Conservation (phyloP, 306 rosid species). For the Trifolium repens region DNA sequence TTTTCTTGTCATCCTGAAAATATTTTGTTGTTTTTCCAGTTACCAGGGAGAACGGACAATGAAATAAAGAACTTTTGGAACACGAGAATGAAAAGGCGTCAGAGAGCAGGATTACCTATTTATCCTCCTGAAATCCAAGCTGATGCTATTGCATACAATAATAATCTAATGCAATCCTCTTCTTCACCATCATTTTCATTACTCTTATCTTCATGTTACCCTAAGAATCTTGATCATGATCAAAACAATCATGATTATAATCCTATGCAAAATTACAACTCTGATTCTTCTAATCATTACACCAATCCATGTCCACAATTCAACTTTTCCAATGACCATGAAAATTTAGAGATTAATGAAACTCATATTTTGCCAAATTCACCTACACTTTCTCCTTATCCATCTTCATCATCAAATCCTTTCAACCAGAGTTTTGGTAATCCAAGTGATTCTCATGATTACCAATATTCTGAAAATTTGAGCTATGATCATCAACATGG, state of each 20-base stretch:
- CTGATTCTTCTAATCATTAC: constrained; percentile 21
- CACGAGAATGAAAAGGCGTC: constrained; percentile 76
- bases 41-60: constrained; percentile 89
- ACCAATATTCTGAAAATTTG: constrained; percentile 33
- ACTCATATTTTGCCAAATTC: constrained; percentile 48
- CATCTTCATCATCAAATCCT: constrained; percentile 43
- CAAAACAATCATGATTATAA: constrained; percentile 35
- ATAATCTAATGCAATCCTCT: constrained; percentile 35
- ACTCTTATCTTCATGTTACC: constrained; percentile 46
- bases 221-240: constrained; percentile 32
- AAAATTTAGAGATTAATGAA: neutral
- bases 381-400: constrained; percentile 52
- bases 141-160: constrained; percentile 48
- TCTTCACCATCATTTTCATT: constrained; percentile 51
- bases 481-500: constrained; percentile 32
- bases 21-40: constrained; percentile 49
- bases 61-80: constrained; percentile 96
- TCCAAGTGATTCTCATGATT: constrained; percentile 36
- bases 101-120: constrained; percentile 72
- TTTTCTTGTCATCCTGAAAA: neutral
- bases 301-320: constrained; percentile 43
- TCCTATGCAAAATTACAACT: constrained; percentile 20
- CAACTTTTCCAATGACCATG: constrained; percentile 31
- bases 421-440: constrained; percentile 44
- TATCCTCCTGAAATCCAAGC: constrained; percentile 63